These are phyloP conservation scores for Aphanocladium album DNA, from an alignment of 2,329 filamentous ascomycete species.

Conservation along the genomic window DNA sequence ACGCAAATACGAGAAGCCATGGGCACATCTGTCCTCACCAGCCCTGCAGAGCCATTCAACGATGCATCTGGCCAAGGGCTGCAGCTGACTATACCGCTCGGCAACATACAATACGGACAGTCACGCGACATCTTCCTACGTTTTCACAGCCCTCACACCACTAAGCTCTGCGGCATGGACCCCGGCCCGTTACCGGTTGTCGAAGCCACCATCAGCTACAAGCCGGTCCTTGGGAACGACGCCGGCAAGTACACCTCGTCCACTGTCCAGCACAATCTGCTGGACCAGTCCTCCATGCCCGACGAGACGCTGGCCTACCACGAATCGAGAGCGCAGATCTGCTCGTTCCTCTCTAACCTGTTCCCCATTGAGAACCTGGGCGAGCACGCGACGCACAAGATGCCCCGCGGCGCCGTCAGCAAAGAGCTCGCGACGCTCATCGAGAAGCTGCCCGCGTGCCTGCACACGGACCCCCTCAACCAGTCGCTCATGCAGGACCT, in stretches of 20 bases:
- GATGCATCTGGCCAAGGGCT: constrained; percentile 12
- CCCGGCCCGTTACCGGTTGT: background rate
- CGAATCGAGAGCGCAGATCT: constrained; percentile 44
- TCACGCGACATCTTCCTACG: constrained; percentile 50
- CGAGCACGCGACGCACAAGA: constrained; percentile 29
- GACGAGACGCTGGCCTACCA: constrained; percentile 36
- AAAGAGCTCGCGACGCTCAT: constrained; percentile 28
- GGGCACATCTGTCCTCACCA: constrained; percentile 34
- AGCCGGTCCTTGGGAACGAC: constrained; percentile 17
- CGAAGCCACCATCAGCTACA: constrained; percentile 17
- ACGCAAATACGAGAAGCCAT: constrained; percentile 36
- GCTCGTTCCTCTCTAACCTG: constrained; percentile 42
- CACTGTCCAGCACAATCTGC: background rate
- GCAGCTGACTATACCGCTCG: constrained; percentile 37
- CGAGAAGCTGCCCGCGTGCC: constrained; percentile 28
- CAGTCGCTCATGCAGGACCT: constrained; percentile 47
- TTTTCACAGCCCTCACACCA: constrained; percentile 19
- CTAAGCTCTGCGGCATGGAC: background rate
- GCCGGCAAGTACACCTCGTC: background rate
- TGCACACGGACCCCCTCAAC: constrained; percentile 36
- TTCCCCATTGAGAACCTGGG: constrained; percentile 32
- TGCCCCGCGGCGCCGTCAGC: background rate
- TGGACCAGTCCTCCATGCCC: background rate
- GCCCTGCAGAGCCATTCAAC: constrained; percentile 20
- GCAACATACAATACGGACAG: constrained; percentile 57